Percentiles rank a stretch among this genome's conserved stretches.
phyloP scores from a whole-genome alignment of 371 early-diverging fungal species.

The Dipsacomyces acuminosporus region DNA sequence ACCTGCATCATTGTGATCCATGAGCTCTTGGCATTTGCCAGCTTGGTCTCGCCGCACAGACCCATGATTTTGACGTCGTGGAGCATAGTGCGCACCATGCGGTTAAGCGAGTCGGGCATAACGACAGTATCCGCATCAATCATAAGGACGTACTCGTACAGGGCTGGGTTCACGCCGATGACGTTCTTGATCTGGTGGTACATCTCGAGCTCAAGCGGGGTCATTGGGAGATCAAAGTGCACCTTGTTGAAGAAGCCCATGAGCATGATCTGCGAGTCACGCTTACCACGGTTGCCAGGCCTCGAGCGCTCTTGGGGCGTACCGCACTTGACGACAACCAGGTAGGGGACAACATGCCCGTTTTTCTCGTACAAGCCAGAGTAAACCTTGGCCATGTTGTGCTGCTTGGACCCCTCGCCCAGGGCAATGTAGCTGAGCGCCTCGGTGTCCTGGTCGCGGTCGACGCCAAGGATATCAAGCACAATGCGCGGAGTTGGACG shows the following conservation, averaged over 20 bases:
- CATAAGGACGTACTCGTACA: slow-evolving; percentile 92
- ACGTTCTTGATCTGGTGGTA: slow-evolving; percentile 87
- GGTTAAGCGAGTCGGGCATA: slow-evolving; percentile 73
- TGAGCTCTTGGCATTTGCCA: slow-evolving; percentile 80
- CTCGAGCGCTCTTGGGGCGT: slow-evolving; percentile 68
- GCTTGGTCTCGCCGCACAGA: slow-evolving; percentile 85
- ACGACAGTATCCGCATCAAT: slow-evolving; percentile 97
- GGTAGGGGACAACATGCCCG: slow-evolving; percentile 83
- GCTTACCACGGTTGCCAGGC: slow-evolving; percentile 98
- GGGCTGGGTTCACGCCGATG: slow-evolving; percentile 69
- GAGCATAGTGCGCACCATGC: slow-evolving; percentile 83
- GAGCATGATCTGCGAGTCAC: slow-evolving; percentile 98
- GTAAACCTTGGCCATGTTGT: slow-evolving; percentile 96
- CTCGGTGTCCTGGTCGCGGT: slow-evolving; percentile 80
- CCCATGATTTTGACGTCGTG: slow-evolving; percentile 89
- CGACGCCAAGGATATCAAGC: slow-evolving; percentile 89
- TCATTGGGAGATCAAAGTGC: slow-evolving; percentile 85
- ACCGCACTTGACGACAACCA: slow-evolving; percentile 93
- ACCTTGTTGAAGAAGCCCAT: slow-evolving; percentile 98
- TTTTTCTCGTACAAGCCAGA: slow-evolving; percentile 91
- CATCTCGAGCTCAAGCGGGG: slow-evolving; percentile 84
- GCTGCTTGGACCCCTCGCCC: slow-evolving; percentile 80
- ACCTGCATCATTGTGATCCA: slow-evolving; percentile 98
- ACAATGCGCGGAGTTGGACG: slow-evolving; percentile 95
- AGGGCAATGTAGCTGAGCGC: slow-evolving; percentile 88